These are phyloP conservation scores for Schwanniomyces yamadae DNA, from an alignment of 805 yeast genomes.

Conservation along the genomic window DNA sequence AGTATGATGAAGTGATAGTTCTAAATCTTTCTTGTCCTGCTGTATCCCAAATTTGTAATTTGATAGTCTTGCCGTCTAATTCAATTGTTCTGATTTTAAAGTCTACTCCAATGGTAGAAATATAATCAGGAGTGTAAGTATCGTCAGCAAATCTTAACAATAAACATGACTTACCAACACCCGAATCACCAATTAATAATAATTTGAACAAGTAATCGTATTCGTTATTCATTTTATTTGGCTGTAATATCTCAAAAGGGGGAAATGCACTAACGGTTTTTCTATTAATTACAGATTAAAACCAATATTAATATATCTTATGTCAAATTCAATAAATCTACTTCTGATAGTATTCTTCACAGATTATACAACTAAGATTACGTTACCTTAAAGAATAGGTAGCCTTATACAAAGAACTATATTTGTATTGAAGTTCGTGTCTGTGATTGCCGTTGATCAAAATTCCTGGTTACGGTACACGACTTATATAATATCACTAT, in stretches of 20 bases:
- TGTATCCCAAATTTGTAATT: slow-evolving; percentile 98
- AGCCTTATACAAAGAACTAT: too few relatives aligned
- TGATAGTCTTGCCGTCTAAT: slow-evolving; percentile 94
- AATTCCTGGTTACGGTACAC: not conserved
- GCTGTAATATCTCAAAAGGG: not conserved
- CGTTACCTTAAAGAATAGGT: not conserved
- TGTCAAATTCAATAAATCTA: too few relatives aligned
- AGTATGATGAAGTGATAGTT: slow-evolving; percentile 95
- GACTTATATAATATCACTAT: not conserved
- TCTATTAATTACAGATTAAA: slow-evolving; percentile 1
- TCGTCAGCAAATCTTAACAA: slow-evolving; percentile 95
- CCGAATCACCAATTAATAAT: slow-evolving; percentile 95
- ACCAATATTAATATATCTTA: too few relatives aligned
- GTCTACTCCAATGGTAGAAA: slow-evolving; percentile 97
- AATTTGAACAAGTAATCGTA: slow-evolving; percentile 97
- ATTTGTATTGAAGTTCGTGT: slow-evolving; percentile 1
- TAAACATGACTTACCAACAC: slow-evolving; percentile 97
- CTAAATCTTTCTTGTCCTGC: slow-evolving; percentile 99
- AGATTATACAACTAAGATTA: not conserved
- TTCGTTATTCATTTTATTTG: slow-evolving; percentile 74
- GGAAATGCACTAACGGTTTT: slow-evolving; percentile 4
- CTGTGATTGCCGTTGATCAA: slow-evolving; percentile 3
- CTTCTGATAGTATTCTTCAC: not conserved
- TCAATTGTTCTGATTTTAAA: slow-evolving; percentile 88
- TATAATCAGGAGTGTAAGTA: slow-evolving; percentile 94